These are phyloP conservation scores for Selaginella moellendorffii DNA, from an alignment of 75 land plant genomes.

Conservation along the genomic window DNA sequence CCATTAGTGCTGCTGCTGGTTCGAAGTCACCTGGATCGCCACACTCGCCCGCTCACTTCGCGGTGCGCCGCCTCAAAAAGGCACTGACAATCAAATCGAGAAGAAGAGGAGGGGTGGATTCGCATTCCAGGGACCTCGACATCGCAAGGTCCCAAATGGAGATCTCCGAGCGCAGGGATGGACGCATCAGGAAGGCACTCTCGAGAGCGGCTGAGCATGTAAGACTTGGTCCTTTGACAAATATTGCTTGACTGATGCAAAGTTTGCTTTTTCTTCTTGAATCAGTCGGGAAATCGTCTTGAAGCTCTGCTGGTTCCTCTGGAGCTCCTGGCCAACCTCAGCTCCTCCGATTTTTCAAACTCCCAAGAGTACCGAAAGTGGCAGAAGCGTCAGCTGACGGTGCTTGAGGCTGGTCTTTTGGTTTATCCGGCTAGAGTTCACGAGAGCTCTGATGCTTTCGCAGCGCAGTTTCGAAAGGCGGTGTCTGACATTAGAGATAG, in stretches of 20 bases:
- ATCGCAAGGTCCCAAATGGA: constrained; percentile 2
- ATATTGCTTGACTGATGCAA: not conserved
- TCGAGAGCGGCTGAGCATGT: not conserved
- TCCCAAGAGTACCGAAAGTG: not conserved
- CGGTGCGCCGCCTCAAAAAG: constrained; percentile 4
- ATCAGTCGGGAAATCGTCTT: not conserved
- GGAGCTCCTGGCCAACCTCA: not conserved
- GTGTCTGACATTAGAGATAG: not conserved
- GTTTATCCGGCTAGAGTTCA: not conserved
- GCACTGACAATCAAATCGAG: not conserved
- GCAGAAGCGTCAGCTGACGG: constrained; percentile 5
- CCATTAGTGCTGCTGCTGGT: not conserved
- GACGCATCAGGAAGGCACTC: not conserved
- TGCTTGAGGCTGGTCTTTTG: not conserved
- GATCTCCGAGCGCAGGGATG: not conserved
- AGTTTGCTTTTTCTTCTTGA: not conserved
- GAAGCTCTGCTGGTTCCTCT: not conserved
- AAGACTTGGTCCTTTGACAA: not conserved
- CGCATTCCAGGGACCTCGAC: not conserved
- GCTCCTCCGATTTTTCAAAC: not conserved
- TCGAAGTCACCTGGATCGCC: not conserved
- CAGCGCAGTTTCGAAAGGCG: not conserved
- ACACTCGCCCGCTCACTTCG: not conserved
- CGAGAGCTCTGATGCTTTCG: not conserved
- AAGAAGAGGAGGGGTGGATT: not conserved